Base-by-base conservation (phyloP, 306 rosid genomes). In the Cucumis cinereus region DNA sequence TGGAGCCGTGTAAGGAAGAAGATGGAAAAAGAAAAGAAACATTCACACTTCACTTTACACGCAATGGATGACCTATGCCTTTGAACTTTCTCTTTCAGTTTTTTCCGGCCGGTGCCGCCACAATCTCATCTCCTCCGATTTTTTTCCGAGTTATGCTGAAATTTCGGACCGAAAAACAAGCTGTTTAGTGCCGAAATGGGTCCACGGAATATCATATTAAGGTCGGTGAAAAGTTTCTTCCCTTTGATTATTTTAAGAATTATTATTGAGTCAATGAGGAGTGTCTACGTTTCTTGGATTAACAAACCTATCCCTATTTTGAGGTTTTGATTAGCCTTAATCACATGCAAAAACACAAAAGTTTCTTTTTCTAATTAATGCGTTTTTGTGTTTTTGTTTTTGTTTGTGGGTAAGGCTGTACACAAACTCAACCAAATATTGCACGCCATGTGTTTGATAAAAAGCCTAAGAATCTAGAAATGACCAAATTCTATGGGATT, bases 371-470 rank as follows among this genome's bases (percentile, higher is more conserved):
- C 16, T 71, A 49, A 47, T 23, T 47, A 69, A 67, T 67, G 73
- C 12, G 35, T 17, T 36, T 36, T 50, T 4, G 74, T 43, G 35
- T 41, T 22, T 66, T 17, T 43, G 36, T 43, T 22, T 66, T 28
- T 38, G 30, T 20, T n/a, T 66, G n/a, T 41, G 74, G 38, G 74
- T 6, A 41, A 11, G 55, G 55, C 8, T 68, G n/a, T 10, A 4
- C 36, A 40, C n/a, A 6, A 20, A 43, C 55, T 43, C 40, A 8
- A 16, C 75, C 75, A 70, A 43, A 7, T 15, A 47, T 24, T 16
- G 75, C 58, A 23, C 41, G 75, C 58, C 75, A 47, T 17, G 38
- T 70, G 75, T 70, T 70, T 26, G 75, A 70, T 70, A 43, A 70
- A 70, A 70, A 4, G 75, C 41, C 75, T 47, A 70, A 70, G 40